Percentiles rank a stretch among this genome's conserved stretches.
Conservation (phyloP, 148 eudicot species). For the Camellia japonica region DNA sequence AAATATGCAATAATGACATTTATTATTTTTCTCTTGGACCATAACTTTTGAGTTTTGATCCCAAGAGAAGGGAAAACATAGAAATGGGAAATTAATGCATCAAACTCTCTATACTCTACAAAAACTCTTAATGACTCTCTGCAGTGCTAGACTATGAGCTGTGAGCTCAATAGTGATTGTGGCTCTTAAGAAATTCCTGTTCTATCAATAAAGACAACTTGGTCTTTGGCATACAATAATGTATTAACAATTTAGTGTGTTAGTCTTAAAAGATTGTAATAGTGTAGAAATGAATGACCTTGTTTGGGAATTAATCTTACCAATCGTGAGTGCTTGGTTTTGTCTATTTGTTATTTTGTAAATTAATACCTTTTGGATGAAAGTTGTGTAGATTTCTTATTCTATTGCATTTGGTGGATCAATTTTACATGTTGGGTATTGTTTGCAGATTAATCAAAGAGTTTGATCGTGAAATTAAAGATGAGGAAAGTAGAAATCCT, state of each 20-base stretch:
- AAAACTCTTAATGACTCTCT: neutral
- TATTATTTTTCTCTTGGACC: neutral
- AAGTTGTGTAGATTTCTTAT: neutral
- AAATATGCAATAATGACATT: neutral
- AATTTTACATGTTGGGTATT: neutral
- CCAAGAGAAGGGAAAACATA: neutral
- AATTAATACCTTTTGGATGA: slow-evolving; percentile 1
- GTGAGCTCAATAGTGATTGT: neutral
- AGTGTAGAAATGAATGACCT: neutral
- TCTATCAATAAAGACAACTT: neutral
- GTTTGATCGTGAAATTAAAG: slow-evolving; percentile 97
- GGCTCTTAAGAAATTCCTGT: neutral
- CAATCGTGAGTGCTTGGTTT: neutral
- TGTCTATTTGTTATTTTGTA: neutral
- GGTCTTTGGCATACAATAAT: neutral
- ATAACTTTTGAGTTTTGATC: neutral
- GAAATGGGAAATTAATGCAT: neutral
- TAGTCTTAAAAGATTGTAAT: neutral
- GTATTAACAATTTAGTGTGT: neutral
- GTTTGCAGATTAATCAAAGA: slow-evolving; percentile 51
- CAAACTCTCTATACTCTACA: neutral
- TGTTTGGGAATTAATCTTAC: neutral
- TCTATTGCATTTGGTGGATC: neutral
- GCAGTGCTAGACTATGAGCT: neutral
- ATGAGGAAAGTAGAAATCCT: slow-evolving; percentile 73